Conservation (phyloP, 164 flowering plant genomes). For the Annona squamosa region DNA sequence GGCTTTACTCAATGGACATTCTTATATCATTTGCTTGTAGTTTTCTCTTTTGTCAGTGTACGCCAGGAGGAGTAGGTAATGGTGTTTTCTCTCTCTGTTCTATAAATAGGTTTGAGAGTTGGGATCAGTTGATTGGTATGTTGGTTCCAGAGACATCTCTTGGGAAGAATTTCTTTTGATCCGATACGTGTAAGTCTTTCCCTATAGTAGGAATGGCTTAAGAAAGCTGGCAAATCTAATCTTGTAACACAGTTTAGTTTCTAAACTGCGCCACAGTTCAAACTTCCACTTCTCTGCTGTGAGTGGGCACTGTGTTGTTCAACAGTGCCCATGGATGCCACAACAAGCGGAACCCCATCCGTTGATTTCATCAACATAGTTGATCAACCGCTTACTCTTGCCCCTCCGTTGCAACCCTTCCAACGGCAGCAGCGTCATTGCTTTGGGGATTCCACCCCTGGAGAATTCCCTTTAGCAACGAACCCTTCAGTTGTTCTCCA, state of each 20-base stretch:
- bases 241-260: conserved; percentile 11
- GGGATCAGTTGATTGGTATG: conserved; percentile 28
- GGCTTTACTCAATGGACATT: not conserved
- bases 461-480: conserved; percentile 88
- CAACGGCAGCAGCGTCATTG: conserved; percentile 72
- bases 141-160: conserved; percentile 20
- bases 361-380: conserved; percentile 66
- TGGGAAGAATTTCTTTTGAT: not conserved
- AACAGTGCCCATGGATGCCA: conserved; percentile 97
- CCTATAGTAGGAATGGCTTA: not conserved
- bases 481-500: conserved; percentile 93
- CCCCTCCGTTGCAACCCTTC: conserved; percentile 43
- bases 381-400: conserved; percentile 54
- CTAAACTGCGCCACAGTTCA: conserved; percentile 14
- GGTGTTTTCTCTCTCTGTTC: conserved; percentile 13
- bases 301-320: conserved; percentile 60
- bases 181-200: conserved; percentile 2
- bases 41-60: not conserved
- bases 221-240: conserved; percentile 8
- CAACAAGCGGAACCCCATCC: conserved; percentile 68
- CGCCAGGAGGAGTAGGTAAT: conserved; percentile 3
- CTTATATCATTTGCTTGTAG: not conserved
- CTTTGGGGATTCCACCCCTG: conserved; percentile 67
- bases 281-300: conserved; percentile 10
- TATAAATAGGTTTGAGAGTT: conserved; percentile 35